These are phyloP conservation scores for Floccularia luteovirens DNA, from an alignment of 768 basidiomycete species.

Conservation along the genomic window DNA sequence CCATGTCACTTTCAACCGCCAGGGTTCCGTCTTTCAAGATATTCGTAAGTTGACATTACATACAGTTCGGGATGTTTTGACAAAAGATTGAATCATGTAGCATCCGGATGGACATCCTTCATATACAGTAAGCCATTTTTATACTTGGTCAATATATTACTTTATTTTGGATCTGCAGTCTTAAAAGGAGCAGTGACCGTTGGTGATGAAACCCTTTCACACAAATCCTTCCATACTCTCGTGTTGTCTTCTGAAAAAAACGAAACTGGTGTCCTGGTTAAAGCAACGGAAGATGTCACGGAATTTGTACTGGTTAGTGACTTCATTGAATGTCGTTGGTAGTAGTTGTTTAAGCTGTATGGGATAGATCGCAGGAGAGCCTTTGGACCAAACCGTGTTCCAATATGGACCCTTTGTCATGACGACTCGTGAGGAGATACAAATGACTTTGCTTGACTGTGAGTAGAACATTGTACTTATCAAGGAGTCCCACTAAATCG, in stretches of 20 bases:
- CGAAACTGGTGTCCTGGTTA: conserved; percentile 65
- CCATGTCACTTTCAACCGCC: conserved; percentile 61
- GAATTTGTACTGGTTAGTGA: conserved; percentile 64
- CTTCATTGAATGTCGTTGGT: background rate
- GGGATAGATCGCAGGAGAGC: conserved; percentile 72
- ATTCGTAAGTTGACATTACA: conserved; percentile 47
- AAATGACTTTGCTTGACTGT: conserved; percentile 80
- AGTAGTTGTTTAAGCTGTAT: conserved; percentile 4
- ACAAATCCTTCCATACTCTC: conserved; percentile 69
- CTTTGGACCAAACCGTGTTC: conserved; percentile 80
- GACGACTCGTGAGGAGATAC: conserved; percentile 73
- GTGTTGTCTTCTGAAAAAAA: conserved; percentile 59
- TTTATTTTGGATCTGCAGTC: conserved; percentile 30
- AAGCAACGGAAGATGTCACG: conserved; percentile 50
- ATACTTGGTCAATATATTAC: background rate
- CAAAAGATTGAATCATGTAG: conserved; percentile 22
- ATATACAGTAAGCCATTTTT: conserved; percentile 54
- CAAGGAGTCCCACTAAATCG: background rate
- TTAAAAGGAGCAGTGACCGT: conserved; percentile 61
- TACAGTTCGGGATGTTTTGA: background rate
- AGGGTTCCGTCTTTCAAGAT: conserved; percentile 70
- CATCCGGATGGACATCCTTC: conserved; percentile 86
- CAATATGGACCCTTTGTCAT: conserved; percentile 89
- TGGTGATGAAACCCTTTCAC: conserved; percentile 37
- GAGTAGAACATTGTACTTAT: no score